Evolutionary conservation across 352 stramenopile genomes (phyloP).

Genomic region (Globisporangium spiculum): DNA sequence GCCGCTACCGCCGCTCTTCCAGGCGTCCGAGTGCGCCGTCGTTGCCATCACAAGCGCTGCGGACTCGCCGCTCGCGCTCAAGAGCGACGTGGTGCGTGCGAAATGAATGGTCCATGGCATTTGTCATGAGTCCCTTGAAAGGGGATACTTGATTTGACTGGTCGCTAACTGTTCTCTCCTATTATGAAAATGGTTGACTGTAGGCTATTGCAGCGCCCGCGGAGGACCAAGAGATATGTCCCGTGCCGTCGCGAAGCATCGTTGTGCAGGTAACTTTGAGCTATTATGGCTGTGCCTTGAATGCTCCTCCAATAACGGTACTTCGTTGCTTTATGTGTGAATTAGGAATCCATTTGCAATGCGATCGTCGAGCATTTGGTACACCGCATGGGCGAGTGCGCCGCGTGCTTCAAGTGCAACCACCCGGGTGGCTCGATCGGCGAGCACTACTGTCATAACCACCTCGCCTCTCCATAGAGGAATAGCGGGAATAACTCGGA

Average conservation of each 20-base stretch:
- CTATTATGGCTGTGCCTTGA: neutral
- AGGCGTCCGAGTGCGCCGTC: slow-evolving; percentile 31
- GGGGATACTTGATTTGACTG: neutral
- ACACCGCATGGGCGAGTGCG: slow-evolving; percentile 26
- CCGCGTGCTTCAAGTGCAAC: slow-evolving; percentile 40
- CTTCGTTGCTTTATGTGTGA: neutral
- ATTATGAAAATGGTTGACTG: neutral
- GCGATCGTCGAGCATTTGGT: slow-evolving; percentile 67
- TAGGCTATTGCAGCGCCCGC: slow-evolving; percentile 48
- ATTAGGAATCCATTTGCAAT: slow-evolving; percentile 71
- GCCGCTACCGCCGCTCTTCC: slow-evolving; percentile 45
- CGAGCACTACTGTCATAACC: slow-evolving; percentile 5
- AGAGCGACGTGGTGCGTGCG: slow-evolving; percentile 36
- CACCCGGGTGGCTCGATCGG: slow-evolving; percentile 77
- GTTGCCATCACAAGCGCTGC: slow-evolving; percentile 51
- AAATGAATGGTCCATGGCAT: neutral
- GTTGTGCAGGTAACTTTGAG: slow-evolving; percentile 50
- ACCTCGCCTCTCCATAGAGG: slow-evolving; percentile 1
- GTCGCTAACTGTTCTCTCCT: neutral
- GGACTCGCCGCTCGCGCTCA: slow-evolving; percentile 29
- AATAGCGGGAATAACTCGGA: neutral
- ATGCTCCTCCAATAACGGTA: neutral
- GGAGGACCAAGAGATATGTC: slow-evolving; percentile 41
- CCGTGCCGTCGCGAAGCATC: slow-evolving; percentile 76
- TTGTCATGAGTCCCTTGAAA: neutral